These are phyloP conservation scores for Plicaturopsis crispa DNA, from an alignment of 768 basidiomycete genomes.

Conservation along the genomic window DNA sequence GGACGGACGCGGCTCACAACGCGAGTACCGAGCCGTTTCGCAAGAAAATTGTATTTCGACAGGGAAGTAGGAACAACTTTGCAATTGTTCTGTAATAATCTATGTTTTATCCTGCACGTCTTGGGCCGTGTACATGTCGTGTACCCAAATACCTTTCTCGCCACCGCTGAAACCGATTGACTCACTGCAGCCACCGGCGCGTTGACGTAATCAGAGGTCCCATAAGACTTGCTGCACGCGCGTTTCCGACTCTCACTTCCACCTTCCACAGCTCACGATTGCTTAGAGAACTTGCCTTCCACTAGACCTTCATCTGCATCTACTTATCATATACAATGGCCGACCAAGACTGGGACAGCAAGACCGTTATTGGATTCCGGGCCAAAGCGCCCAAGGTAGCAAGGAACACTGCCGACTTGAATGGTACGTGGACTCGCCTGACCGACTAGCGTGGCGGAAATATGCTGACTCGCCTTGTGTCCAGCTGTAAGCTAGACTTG, in stretches of 20 bases:
- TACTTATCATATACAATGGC: no score
- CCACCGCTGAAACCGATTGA: no score
- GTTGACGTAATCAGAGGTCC: no score
- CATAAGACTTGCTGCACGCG: no score
- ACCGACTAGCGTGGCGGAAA: not conserved
- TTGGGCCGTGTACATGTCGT: no score
- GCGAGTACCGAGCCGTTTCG: constrained; percentile 25
- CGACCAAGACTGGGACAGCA: constrained; percentile 62
- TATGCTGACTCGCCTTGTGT: not conserved
- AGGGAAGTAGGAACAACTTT: constrained; percentile 80
- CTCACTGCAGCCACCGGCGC: no score
- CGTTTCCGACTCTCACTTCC: no score
- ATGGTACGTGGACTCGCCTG: constrained; percentile 27
- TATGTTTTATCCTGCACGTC: no score
- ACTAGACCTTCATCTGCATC: no score
- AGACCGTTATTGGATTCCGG: constrained; percentile 66
- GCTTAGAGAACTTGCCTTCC: no score
- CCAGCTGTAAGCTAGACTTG: constrained; percentile 40
- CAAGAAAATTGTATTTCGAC: constrained; percentile 53
- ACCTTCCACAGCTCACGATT: no score
- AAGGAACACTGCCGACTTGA: constrained; percentile 53
- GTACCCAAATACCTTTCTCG: no score
- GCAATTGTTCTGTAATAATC: constrained; percentile 41
- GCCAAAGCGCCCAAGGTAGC: constrained; percentile 54
- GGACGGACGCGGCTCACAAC: constrained; percentile 16